These are phyloP conservation scores for Caloboletus inedulis DNA, from an alignment of 1,284 basidiomycete genomes.

Conservation along the genomic window DNA sequence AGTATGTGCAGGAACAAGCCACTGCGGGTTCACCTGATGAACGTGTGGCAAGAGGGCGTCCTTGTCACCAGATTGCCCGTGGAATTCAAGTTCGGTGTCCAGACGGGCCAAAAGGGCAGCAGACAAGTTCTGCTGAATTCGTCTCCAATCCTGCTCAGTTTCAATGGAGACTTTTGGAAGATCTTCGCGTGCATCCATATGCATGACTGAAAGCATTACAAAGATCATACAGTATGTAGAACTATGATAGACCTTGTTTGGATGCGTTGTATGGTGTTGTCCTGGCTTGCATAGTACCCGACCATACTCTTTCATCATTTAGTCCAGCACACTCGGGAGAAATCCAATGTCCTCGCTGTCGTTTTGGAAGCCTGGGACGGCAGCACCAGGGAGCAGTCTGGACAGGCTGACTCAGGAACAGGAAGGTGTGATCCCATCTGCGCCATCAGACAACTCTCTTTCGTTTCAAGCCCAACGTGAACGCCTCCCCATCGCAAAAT, in stretches of 20 bases:
- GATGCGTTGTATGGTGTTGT: not conserved
- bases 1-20: slow-evolving; percentile 2
- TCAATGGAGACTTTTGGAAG: slow-evolving; percentile 63
- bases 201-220: too few species aligned
- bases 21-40: slow-evolving; percentile 41
- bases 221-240: not conserved
- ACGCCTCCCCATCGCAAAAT: slow-evolving; percentile 84
- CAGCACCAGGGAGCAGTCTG: slow-evolving; percentile 81
- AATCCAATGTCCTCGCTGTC: slow-evolving; percentile 44
- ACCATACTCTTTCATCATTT: too few species aligned
- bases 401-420: slow-evolving; percentile 81
- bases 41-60: slow-evolving; percentile 47
- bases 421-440: slow-evolving; percentile 63
- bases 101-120: slow-evolving; percentile 43
- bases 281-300: not conserved
- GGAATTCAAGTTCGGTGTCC: slow-evolving; percentile 40
- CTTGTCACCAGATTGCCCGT: slow-evolving; percentile 36
- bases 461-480: slow-evolving; percentile 76
- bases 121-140: slow-evolving; percentile 51
- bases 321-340: not conserved
- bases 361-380: slow-evolving; percentile 83
- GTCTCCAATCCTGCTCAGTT: slow-evolving; percentile 58
- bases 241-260: too few species aligned
- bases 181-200: slow-evolving; percentile 51
- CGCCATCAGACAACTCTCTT: slow-evolving; percentile 52